phyloP scores from a whole-genome alignment of 2,329 filamentous ascomycete species.

The Ceratocystis eucalypticola region DNA sequence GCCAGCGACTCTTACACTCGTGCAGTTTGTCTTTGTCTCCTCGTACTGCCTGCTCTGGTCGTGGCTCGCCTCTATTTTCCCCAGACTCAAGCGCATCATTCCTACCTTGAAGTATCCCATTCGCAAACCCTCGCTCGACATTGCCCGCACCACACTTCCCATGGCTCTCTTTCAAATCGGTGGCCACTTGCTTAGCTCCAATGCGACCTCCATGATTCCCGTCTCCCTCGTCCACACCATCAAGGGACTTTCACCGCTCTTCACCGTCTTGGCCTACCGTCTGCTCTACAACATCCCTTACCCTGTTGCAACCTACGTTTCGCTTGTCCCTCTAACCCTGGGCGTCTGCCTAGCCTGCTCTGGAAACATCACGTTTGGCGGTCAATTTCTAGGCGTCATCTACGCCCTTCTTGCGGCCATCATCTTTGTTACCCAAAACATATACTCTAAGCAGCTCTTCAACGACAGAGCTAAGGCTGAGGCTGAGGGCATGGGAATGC shows the following conservation, averaged over 20 bases:
- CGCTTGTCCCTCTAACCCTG: constrained; percentile 75
- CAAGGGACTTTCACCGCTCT: constrained; percentile 88
- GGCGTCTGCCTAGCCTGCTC: constrained; percentile 97
- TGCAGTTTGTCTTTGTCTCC: constrained; percentile 89
- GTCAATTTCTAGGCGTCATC: constrained; percentile 77
- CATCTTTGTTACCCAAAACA: constrained; percentile 95
- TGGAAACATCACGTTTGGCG: constrained; percentile 60
- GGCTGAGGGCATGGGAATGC: constrained; percentile 48
- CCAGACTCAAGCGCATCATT: constrained; percentile 53
- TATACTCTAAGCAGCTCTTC: constrained; percentile 95
- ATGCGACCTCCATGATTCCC: constrained; percentile 85
- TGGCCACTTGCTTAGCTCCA: constrained; percentile 86
- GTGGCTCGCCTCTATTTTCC: constrained; percentile 60
- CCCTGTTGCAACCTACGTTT: constrained; percentile 72
- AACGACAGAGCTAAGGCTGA: constrained; percentile 84
- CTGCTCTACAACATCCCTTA: constrained; percentile 81
- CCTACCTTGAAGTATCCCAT: constrained; percentile 77
- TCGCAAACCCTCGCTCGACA: constrained; percentile 62
- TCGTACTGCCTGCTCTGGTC: constrained; percentile 72
- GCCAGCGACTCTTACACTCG: constrained; percentile 77
- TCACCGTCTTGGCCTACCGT: constrained; percentile 88
- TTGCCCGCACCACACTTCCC: constrained; percentile 78
- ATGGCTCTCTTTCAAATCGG: constrained; percentile 85
- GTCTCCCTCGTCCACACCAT: constrained; percentile 97
- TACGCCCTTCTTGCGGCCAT: constrained; percentile 82